Evolutionary conservation across 2,329 filamentous ascomycete species (phyloP).

Genomic region (Ophiostoma quercus): DNA sequence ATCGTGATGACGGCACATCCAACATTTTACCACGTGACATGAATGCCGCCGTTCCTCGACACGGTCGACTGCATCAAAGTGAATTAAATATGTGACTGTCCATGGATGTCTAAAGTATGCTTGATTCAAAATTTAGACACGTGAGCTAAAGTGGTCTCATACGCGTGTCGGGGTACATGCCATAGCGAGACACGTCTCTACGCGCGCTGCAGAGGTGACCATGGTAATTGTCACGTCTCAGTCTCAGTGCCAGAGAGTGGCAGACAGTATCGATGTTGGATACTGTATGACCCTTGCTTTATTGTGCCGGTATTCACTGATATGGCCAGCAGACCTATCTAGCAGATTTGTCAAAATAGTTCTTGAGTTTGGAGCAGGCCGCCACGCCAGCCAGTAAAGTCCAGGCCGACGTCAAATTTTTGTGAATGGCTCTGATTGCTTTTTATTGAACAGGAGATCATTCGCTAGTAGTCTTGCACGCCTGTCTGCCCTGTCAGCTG

Average conservation of each 20-base stretch:
- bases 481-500: constrained; percentile 57
- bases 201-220: background rate
- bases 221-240: background rate
- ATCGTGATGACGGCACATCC: background rate
- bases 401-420: too few species aligned
- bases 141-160: background rate
- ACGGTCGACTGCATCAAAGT: too few species aligned
- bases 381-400: background rate
- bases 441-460: too few species aligned
- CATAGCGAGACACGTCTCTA: background rate
- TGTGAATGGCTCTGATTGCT: too few species aligned
- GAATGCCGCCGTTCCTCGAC: too few species aligned
- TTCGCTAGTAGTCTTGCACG: constrained; percentile 61
- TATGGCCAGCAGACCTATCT: too few species aligned
- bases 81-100: too few species aligned
- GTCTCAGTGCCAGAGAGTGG: too few species aligned
- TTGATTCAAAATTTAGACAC: background rate
- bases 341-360: too few species aligned
- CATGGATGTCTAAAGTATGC: background rate
- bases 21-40: background rate
- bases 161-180: background rate
- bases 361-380: background rate
- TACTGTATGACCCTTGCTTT: too few species aligned
- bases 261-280: too few species aligned
- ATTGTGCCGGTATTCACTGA: too few species aligned